Evolutionary conservation across 805 yeast genomes (phyloP).

Genomic region (Barnettozyma wickerhamii): DNA sequence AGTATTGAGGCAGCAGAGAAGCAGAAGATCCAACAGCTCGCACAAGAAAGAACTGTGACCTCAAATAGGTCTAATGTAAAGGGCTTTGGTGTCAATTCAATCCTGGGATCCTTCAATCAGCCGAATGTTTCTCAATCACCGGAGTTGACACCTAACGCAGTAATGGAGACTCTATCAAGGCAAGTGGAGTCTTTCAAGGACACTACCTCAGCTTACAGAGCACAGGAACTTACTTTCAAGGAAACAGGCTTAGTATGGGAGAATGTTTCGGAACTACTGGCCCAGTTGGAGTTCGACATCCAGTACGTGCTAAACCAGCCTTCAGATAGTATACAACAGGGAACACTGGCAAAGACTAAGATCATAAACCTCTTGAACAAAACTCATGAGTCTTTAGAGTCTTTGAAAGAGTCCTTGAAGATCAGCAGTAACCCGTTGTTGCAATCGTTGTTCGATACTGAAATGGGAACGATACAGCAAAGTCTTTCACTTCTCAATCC

Average conservation of each 20-base stretch:
- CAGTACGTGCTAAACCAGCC: not conserved
- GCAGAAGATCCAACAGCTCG: conserved; percentile 13
- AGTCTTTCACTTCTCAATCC: conserved; percentile 17
- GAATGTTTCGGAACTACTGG: conserved; percentile 14
- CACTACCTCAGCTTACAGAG: conserved; percentile 5
- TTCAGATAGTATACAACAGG: not conserved
- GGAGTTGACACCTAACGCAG: conserved; percentile 8
- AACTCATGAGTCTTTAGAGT: conserved; percentile 2
- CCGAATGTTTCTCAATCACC: not conserved
- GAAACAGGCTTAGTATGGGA: conserved; percentile 22
- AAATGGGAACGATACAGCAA: conserved; percentile 14
- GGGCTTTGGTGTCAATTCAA: not conserved
- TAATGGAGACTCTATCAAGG: conserved; percentile 18
- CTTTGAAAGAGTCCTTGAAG: conserved; percentile 4
- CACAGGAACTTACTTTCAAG: conserved; percentile 11
- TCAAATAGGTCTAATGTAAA: not conserved
- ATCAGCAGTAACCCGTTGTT: conserved; percentile 12
- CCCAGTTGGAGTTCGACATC: conserved; percentile 16
- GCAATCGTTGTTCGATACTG: conserved; percentile 15
- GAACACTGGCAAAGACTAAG: conserved; percentile 2
- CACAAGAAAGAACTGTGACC: conserved; percentile 1
- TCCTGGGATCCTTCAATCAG: conserved; percentile 1
- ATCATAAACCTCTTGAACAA: conserved; percentile 3
- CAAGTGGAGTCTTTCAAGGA: conserved; percentile 21
- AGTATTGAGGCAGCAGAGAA: conserved; percentile 36